Conservation (phyloP, 768 basidiomycete genomes). For the Symmetrospora coprosmae region DNA sequence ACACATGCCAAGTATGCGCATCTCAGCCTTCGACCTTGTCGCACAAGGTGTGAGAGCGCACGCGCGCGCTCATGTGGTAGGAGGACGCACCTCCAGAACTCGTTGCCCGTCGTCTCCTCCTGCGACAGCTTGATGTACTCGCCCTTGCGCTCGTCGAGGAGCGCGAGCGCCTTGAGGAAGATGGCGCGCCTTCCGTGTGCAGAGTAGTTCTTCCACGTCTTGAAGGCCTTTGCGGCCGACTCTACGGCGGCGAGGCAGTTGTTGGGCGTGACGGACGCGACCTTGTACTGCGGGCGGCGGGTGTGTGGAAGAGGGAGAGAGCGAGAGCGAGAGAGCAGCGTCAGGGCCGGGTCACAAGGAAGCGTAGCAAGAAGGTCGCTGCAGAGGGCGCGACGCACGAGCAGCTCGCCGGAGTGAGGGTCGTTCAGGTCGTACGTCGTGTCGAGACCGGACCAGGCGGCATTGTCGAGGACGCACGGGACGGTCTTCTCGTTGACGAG, state of each 20-base stretch:
- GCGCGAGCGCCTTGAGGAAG: not conserved
- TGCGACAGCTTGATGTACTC: not conserved
- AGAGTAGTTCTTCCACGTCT: not conserved
- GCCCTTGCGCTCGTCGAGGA: conserved; percentile 9
- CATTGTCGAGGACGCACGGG: not conserved
- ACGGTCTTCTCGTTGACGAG: not conserved
- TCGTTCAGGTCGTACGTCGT: conserved; percentile 1
- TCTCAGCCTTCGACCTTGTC: no score
- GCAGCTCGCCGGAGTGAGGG: conserved; percentile 3
- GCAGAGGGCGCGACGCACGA: conserved; percentile 1
- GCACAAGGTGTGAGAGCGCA: no score
- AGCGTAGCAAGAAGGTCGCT: no score
- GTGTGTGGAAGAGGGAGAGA: no score
- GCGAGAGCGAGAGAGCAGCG: no score
- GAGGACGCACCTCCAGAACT: not conserved
- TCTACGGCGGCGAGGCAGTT: not conserved
- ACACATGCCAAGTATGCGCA: no score
- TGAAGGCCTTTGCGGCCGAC: not conserved
- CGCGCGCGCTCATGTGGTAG: not conserved
- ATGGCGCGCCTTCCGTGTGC: not conserved
- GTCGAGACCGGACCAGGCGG: not conserved
- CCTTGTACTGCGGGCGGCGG: conserved; percentile 19
- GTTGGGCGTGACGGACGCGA: not conserved
- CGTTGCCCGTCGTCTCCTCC: conserved; percentile 3
- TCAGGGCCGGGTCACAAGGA: no score